A percentile compares a stretch with the other conserved stretches of the same genome.
phyloP scores from a whole-genome alignment of 164 flowering plant genomes.

The Akebia trifoliata region DNA sequence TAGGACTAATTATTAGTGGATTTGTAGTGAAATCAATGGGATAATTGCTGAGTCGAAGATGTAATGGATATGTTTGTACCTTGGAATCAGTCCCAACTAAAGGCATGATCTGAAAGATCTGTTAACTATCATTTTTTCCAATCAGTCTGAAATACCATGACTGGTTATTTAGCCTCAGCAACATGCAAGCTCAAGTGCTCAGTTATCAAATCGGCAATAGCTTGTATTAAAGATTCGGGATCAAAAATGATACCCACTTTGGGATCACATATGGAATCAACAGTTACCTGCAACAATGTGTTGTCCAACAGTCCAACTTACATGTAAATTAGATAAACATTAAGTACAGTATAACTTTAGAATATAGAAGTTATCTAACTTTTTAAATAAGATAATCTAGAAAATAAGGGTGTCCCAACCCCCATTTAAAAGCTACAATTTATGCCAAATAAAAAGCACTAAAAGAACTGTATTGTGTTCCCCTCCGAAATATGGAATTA shows the following conservation, averaged over 20 bases:
- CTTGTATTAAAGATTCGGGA: slow-evolving; percentile 57
- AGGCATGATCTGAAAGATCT: not conserved
- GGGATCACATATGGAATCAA: slow-evolving; percentile 59
- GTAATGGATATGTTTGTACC: not conserved
- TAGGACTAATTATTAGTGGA: not conserved
- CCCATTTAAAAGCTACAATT: not conserved
- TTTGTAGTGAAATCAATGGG: not conserved
- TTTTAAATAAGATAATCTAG: not conserved
- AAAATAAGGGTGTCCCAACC: not conserved
- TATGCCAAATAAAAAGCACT: not conserved
- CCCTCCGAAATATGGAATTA: not conserved
- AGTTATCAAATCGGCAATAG: slow-evolving; percentile 51
- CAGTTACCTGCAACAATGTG: slow-evolving; percentile 40
- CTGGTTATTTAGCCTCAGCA: slow-evolving; percentile 3
- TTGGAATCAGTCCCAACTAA: not conserved
- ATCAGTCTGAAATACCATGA: not conserved
- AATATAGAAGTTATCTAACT: not conserved
- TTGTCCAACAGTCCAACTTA: too few relatives aligned
- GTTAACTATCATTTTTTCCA: not conserved
- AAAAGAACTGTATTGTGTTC: not conserved
- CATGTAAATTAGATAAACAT: not conserved
- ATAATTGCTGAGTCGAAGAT: not conserved
- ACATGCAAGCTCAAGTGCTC: slow-evolving; percentile 10
- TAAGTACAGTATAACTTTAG: too few relatives aligned
- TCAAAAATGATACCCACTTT: slow-evolving; percentile 64